Evolutionary conservation across 129 eudicot genomes (phyloP), one percentile per base, ranked within the genome.

Genomic region (Flaveria robusta): DNA sequence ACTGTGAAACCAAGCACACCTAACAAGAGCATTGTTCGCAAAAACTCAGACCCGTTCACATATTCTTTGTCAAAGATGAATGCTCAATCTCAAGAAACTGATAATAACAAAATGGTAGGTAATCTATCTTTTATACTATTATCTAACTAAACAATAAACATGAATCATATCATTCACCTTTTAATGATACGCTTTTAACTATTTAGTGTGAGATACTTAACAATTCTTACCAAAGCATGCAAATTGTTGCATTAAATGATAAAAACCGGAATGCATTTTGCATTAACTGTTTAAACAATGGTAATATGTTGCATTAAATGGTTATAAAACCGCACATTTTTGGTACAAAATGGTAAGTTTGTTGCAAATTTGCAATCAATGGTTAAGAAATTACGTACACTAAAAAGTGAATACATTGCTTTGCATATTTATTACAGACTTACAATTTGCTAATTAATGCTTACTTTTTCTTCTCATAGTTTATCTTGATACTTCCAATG

Each of bases 31-130:
- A 85, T 91, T 82, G 79, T 86, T 15, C 97, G 91, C 62, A 93
- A 91, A 70, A 93, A 87, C 74, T 92, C 93, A 13, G 98, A 93
- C 77, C 97, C 97, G 12, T 93, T 93, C 82, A 82, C 91, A 16
- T 82, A 73, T 77, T 91, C 91, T n/a, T 49, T 85, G 74, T 87
- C 96, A 19, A 91, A 85, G 78, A 90, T 80, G 73, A 83, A 78
- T 70, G 74, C 81, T 71, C 76, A 79, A 72, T 72, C 84, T 66
- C 74, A 79, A 19, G 91, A 93, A 39, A 70, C 42, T 68, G 96
- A 88, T 42, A 69, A 55, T 75, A 81, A 71, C 77, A 88, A 74
- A 82, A 75, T 29, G 93, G 98, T 93, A 75, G 7, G 88, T 75
- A 42, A 43, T 15, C 14, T 29, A 56, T 10, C 19, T 14, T 22